Evolutionary conservation across 2,329 filamentous ascomycete species (phyloP).

Genomic region (Tolypocladium guangdongense): DNA sequence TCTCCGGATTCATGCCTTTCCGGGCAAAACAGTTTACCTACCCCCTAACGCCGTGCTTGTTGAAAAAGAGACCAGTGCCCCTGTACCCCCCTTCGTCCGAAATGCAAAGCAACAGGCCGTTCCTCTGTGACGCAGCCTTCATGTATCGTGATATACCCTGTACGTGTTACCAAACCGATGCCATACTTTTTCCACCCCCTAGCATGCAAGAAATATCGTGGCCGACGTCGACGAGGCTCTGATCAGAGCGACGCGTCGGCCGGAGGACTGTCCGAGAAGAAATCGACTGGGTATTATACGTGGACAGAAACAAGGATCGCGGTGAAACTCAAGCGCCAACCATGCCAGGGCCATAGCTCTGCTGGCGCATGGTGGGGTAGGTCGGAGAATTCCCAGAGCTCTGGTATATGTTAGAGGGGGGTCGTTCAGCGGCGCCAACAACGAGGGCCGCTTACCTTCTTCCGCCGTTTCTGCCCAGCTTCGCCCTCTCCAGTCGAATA

Average conservation of each 20-base stretch:
- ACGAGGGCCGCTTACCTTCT: constrained; percentile 40
- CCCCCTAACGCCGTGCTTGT: constrained; percentile 22
- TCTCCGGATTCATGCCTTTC: background rate
- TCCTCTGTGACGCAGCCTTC: constrained; percentile 4
- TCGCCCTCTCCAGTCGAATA: constrained; percentile 66
- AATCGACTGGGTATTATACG: constrained; percentile 3
- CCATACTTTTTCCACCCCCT: background rate
- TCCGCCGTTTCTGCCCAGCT: constrained; percentile 52
- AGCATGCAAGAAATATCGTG: background rate
- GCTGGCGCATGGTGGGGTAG: constrained; percentile 34
- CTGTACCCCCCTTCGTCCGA: constrained; percentile 3
- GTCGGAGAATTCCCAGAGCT: constrained; percentile 32
- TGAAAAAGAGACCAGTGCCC: constrained; percentile 6
- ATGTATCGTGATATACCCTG: constrained; percentile 18
- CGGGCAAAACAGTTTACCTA: constrained; percentile 2
- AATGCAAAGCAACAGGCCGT: constrained; percentile 2
- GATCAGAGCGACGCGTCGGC: background rate
- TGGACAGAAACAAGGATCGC: background rate
- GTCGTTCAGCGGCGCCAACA: background rate
- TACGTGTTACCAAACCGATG: constrained; percentile 15
- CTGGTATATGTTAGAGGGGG: constrained; percentile 24
- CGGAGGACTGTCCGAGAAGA: background rate
- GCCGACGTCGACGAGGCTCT: background rate
- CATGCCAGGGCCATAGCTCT: constrained; percentile 48
- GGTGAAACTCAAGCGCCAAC: constrained; percentile 36